phyloP scores from a whole-genome alignment of 73 alveolate genomes.

The Paramecium biaurelia region DNA sequence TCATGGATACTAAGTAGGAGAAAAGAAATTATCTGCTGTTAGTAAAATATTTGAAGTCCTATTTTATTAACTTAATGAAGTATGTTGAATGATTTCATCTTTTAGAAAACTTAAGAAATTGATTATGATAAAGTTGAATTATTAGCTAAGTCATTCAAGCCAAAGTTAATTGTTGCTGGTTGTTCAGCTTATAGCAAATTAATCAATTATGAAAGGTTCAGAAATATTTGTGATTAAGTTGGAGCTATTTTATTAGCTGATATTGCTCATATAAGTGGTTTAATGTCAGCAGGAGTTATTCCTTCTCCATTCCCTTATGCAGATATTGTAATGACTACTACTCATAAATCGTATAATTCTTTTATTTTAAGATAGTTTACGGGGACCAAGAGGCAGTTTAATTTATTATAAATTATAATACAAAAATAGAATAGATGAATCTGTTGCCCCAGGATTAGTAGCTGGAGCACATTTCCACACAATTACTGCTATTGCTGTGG shows the following conservation, averaged over 20 bases:
- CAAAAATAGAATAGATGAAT: conserved; percentile 70
- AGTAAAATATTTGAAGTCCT: conserved; percentile 66
- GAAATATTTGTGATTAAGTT: conserved; percentile 76
- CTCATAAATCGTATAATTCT: conserved; percentile 67
- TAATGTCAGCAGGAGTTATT: conserved; percentile 70
- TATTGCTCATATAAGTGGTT: conserved; percentile 74
- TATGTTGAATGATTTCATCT: background rate
- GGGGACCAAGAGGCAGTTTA: conserved; percentile 85
- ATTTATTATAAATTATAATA: conserved; percentile 64
- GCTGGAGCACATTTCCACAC: conserved; percentile 80
- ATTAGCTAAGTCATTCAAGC: conserved; percentile 72
- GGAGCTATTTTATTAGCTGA: conserved; percentile 80
- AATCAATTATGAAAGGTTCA: conserved; percentile 73
- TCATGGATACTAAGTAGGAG: conserved; percentile 74
- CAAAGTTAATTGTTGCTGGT: conserved; percentile 79
- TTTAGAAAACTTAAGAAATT: conserved; percentile 72
- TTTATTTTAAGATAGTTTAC: conserved; percentile 24
- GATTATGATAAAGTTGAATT: conserved; percentile 75
- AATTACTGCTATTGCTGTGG: conserved; percentile 76
- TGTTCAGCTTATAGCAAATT: conserved; percentile 77
- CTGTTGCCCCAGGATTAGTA: conserved; percentile 73
- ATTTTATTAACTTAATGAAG: conserved; percentile 27
- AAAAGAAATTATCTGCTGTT: conserved; percentile 71
- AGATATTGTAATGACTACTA: conserved; percentile 81
- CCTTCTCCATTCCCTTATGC: conserved; percentile 78